These are phyloP conservation scores for Rhizophagus sp. DNA, from an alignment of 192 early-diverging fungal species.

Conservation along the genomic window DNA sequence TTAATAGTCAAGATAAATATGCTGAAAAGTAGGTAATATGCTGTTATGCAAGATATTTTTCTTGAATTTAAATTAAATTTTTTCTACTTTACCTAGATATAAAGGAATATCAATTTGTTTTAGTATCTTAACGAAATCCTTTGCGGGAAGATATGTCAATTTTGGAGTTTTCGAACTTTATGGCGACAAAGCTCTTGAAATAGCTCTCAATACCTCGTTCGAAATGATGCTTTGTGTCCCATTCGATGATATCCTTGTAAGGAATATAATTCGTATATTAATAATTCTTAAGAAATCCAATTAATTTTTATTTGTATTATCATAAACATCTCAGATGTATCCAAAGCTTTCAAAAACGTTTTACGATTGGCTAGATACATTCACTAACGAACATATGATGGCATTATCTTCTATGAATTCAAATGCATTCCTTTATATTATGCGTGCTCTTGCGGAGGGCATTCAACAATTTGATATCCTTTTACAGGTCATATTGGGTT, in stretches of 20 bases:
- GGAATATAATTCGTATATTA: background rate
- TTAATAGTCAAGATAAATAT: constrained; percentile 42
- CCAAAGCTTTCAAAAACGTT: constrained; percentile 62
- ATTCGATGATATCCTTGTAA: constrained; percentile 71
- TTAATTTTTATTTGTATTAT: background rate
- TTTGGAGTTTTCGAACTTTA: constrained; percentile 93
- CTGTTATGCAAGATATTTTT: background rate
- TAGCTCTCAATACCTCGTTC: constrained; percentile 62
- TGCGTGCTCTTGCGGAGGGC: constrained; percentile 74
- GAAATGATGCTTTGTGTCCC: constrained; percentile 75
- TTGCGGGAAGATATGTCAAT: constrained; percentile 83
- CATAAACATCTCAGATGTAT: constrained; percentile 44
- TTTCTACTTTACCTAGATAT: constrained; percentile 46
- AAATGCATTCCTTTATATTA: constrained; percentile 65
- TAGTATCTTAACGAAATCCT: constrained; percentile 62
- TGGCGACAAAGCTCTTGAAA: constrained; percentile 74
- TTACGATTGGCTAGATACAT: constrained; percentile 68
- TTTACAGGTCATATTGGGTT: constrained; percentile 15
- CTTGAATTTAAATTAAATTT: background rate
- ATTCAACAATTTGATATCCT: constrained; percentile 59
- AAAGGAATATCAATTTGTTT: constrained; percentile 82
- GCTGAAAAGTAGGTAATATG: constrained; percentile 45
- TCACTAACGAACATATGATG: constrained; percentile 67
- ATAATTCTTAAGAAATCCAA: background rate
- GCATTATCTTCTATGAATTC: constrained; percentile 59